phyloP scores from a whole-genome alignment of 2,329 filamentous ascomycete species.

The Stachybotrys echinatus region DNA sequence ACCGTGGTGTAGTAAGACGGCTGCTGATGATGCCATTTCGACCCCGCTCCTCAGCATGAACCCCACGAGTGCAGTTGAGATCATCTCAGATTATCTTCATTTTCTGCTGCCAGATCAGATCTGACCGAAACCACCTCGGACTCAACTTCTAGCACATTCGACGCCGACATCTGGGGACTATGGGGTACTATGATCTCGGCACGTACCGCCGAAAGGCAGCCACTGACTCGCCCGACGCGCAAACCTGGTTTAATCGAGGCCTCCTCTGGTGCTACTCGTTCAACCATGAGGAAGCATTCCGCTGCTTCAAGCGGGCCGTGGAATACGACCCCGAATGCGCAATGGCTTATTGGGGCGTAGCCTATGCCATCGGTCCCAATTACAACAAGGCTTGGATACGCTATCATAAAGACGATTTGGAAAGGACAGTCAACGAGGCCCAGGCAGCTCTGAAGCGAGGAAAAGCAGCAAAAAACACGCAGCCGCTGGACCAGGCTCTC shows the following conservation, averaged over 20 bases:
- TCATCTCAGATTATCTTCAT: too few relatives aligned
- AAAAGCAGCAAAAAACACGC: neutral
- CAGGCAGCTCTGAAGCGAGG: neutral
- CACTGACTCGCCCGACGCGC: conserved; percentile 43
- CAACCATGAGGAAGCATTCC: conserved; percentile 62
- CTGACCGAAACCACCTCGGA: too few relatives aligned
- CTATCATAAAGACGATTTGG: conserved; percentile 15
- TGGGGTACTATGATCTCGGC: conserved; percentile 53
- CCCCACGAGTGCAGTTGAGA: too few relatives aligned
- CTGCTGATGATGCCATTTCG: too few relatives aligned
- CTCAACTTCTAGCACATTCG: too few relatives aligned
- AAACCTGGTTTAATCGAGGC: conserved; percentile 62
- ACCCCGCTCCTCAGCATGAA: too few relatives aligned
- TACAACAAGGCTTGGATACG: conserved; percentile 64
- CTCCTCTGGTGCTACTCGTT: conserved; percentile 66
- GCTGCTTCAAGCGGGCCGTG: conserved; percentile 55
- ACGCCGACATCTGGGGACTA: too few relatives aligned
- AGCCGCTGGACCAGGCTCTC: conserved; percentile 8
- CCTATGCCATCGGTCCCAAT: conserved; percentile 66
- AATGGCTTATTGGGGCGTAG: conserved; percentile 62
- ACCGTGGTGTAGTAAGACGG: too few relatives aligned
- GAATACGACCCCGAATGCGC: conserved; percentile 45
- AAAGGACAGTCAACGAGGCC: neutral
- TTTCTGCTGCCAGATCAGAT: too few relatives aligned
- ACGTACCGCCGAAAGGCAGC: conserved; percentile 46